Evolutionary conservation across 306 rosid species (phyloP), one percentile per base, ranked within the genome.

Genomic region (Castanea mollissima): DNA sequence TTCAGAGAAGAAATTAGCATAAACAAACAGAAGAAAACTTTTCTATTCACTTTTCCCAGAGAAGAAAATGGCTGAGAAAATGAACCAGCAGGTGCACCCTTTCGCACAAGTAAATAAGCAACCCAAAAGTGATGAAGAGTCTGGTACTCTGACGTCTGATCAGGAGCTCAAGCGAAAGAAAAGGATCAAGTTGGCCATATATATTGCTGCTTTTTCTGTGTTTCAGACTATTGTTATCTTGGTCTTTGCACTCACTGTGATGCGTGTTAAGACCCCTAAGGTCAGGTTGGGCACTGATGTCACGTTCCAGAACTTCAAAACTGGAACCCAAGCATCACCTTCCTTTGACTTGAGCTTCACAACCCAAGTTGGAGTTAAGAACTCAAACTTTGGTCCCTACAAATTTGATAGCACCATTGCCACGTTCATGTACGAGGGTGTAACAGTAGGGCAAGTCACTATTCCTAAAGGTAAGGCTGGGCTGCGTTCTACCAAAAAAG

Each of bases 381-480:
- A 65, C 80, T 0, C 80, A 65, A 76, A 78, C 55, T 78, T 35
- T 56, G 81, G 71, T 38, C 71, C 70, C 25, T 70, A 44, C 31
- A 70, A 78, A 20, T 70, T 56, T 44, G 76, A 70, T 10, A 51
- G 57, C 31, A 18, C 59, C 6, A 58, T 16, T 23, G 76, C 25
- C 31, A 70, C 16, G 6, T 70, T 70, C 32, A 1, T 46, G 23
- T 58, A 78, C 70, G 21, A 70, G 29, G 71, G 76, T 5, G 12
- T 13, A 2, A 56, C 34, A 3, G 6, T 70, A 16, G 71, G 76
- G 19, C 9, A 19, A 46, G 34, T 70, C 31, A 27, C 3, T 44
- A 34, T 78, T 25, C 69, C 75, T 16, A 78, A 34, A 20, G 5
- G 58, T 46, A 78, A 69, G 46, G 81, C 31, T 9, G 81, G 44